Conservation (phyloP, 2,329 filamentous ascomycete genomes). For the Trichoderma afroharzianum region DNA sequence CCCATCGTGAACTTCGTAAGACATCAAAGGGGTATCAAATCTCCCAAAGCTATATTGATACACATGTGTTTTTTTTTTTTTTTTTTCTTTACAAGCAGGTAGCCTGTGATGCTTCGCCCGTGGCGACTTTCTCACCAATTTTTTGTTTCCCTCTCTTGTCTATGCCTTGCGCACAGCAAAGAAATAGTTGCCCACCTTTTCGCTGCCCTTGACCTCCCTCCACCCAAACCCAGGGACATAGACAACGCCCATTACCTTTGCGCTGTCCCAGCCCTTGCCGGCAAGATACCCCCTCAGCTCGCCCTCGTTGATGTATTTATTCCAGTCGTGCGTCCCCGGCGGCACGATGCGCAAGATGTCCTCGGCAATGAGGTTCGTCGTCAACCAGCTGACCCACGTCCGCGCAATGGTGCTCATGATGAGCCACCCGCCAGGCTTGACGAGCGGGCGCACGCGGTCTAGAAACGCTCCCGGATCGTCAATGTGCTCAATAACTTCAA, state of each 20-base stretch:
- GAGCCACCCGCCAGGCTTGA: constrained; percentile 89
- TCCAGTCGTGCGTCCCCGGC: constrained; percentile 91
- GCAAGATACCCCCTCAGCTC: constrained; percentile 63
- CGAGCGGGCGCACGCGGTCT: constrained; percentile 65
- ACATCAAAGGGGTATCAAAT: constrained; percentile 9
- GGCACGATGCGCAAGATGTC: constrained; percentile 85
- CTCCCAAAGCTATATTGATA: constrained; percentile 1
- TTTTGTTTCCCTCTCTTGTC: no score
- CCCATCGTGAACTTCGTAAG: background rate
- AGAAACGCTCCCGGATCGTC: constrained; percentile 72
- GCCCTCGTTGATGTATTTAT: constrained; percentile 85
- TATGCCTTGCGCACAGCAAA: constrained; percentile 66
- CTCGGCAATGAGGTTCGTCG: constrained; percentile 90
- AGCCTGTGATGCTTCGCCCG: background rate
- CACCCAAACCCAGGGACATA: constrained; percentile 90
- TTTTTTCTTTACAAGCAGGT: background rate
- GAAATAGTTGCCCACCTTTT: constrained; percentile 93
- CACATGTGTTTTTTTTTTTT: background rate
- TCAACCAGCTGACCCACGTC: constrained; percentile 83
- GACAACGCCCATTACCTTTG: constrained; percentile 71
- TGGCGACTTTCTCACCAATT: background rate
- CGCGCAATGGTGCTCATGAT: constrained; percentile 89
- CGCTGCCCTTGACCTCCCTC: constrained; percentile 76
- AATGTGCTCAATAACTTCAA: constrained; percentile 95
- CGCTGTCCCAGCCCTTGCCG: constrained; percentile 55